Evolutionary conservation across 2,329 filamentous ascomycete species (phyloP).

Genomic region (Fusarium heterosporum): DNA sequence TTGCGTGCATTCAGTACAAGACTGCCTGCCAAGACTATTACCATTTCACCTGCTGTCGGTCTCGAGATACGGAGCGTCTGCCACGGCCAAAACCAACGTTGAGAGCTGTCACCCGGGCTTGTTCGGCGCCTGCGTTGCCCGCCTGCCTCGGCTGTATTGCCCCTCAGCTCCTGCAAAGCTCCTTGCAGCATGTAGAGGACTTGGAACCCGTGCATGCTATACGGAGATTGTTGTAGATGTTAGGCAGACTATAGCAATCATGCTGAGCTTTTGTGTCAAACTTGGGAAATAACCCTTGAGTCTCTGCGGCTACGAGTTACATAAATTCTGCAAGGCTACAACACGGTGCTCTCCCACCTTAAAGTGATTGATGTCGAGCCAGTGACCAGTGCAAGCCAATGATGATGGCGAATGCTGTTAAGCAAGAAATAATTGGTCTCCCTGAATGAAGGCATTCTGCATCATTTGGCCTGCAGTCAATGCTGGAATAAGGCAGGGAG

Average conservation of each 20-base stretch:
- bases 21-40: slow-evolving; percentile 1
- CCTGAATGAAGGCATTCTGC: background rate
- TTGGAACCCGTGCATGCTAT: no score
- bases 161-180: slow-evolving; percentile 40
- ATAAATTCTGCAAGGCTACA: no score
- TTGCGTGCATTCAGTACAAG: slow-evolving; percentile 9
- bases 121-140: slow-evolving; percentile 20
- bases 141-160: slow-evolving; percentile 29
- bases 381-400: background rate
- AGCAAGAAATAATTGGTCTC: background rate
- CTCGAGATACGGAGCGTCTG: slow-evolving; percentile 6
- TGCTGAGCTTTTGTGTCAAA: background rate
- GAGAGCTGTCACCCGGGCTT: slow-evolving; percentile 29
- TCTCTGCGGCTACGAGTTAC: no score
- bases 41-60: background rate
- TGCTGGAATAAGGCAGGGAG: slow-evolving; percentile 20
- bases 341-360: background rate
- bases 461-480: background rate
- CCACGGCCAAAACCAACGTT: background rate
- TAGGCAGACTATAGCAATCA: no score
- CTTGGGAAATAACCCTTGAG: background rate
- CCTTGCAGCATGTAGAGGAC: background rate
- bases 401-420: background rate
- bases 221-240: no score
- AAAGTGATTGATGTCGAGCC: background rate